Percentiles rank a stretch among this genome's conserved stretches.
Conservation (phyloP, 176 grass and related monocot species). For the Hordeum marinum region DNA sequence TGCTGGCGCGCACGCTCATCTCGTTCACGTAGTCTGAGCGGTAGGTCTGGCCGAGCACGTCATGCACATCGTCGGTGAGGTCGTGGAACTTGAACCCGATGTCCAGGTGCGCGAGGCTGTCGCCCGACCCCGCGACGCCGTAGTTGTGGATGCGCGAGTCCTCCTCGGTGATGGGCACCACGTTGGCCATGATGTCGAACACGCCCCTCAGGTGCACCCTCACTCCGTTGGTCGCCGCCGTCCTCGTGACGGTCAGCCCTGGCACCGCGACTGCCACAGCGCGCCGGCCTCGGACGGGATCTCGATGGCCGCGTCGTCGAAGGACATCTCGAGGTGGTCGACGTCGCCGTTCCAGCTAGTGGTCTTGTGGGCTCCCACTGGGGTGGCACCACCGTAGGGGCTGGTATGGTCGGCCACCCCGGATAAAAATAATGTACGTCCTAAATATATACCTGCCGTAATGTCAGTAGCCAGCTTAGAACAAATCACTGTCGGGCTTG, state of each 20-base stretch:
- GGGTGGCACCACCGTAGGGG: no score
- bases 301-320: conserved; percentile 28
- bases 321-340: conserved; percentile 33
- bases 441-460: no score
- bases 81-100: conserved; percentile 42
- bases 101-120: conserved; percentile 37
- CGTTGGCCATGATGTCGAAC: conserved; percentile 36
- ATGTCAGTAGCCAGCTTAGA: no score
- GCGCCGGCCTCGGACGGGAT: conserved; percentile 5
- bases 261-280: conserved; percentile 15
- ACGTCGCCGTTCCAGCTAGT: conserved; percentile 16
- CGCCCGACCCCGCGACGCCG: conserved; percentile 15
- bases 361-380: no score
- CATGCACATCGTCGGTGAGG: conserved; percentile 32
- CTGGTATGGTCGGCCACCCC: no score
- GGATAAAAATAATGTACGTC: no score
- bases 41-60: conserved; percentile 52
- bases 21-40: conserved; percentile 39
- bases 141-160: conserved; percentile 54
- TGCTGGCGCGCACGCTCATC: conserved; percentile 27
- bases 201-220: conserved; percentile 4
- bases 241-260: conserved; percentile 14
- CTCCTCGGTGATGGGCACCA: conserved; percentile 44
- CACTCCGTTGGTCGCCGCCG: neutral
- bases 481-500: no score